These are phyloP conservation scores for Agrostemma githago DNA, from an alignment of 148 eudicot species.

Conservation along the genomic window DNA sequence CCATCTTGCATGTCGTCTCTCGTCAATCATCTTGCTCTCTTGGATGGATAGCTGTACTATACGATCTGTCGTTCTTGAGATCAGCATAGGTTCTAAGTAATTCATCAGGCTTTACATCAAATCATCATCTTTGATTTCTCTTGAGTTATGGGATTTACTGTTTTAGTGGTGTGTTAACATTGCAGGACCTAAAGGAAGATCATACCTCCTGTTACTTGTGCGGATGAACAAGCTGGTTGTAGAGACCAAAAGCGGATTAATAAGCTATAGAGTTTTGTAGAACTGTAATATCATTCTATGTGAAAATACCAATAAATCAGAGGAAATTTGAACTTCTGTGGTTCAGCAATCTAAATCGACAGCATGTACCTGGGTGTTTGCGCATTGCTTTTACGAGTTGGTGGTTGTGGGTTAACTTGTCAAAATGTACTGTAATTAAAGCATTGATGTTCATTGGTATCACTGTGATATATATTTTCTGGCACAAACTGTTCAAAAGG, in stretches of 20 bases:
- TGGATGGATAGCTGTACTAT: neutral
- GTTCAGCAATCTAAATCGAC: neutral
- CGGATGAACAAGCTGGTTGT: constrained; percentile 58
- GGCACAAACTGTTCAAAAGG: too few species aligned
- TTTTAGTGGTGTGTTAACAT: constrained; percentile 9
- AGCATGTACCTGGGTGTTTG: neutral
- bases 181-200: constrained; percentile 75
- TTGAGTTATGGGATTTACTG: neutral
- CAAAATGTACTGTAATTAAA: too few species aligned
- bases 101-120: too few species aligned
- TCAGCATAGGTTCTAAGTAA: neutral
- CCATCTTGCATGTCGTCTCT: neutral
- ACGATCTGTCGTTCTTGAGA: neutral
- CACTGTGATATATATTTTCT: too few species aligned
- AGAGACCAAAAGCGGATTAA: constrained; percentile 58
- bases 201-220: constrained; percentile 61
- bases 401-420: neutral
- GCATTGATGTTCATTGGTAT: too few species aligned
- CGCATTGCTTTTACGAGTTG: neutral
- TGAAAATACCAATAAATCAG: neutral
- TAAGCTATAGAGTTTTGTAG: constrained; percentile 47
- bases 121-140: too few species aligned
- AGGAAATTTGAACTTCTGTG: neutral
- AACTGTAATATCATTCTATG: neutral
- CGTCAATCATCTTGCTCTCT: neutral